phyloP scores from a whole-genome alignment of 495 filamentous ascomycete species.

The Zalerion maritima region DNA sequence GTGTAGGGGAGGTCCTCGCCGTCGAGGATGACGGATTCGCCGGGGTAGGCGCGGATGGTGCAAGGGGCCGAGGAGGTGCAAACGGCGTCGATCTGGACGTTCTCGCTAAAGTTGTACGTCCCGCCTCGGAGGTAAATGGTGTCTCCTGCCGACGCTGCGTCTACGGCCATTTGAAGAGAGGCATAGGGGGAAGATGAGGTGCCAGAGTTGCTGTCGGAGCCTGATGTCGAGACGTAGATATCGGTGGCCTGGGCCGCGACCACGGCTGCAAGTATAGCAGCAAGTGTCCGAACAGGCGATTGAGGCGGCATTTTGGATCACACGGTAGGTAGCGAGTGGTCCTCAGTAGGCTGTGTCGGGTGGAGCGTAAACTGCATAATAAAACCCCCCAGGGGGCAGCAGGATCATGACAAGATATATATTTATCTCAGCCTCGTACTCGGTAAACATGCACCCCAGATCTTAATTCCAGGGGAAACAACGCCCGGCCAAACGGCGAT shows the following conservation, averaged over 20 bases:
- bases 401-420: too few species aligned
- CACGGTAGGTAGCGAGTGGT: too few species aligned
- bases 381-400: too few species aligned
- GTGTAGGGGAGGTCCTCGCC: slow-evolving; percentile 14
- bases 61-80: slow-evolving; percentile 11
- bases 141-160: slow-evolving; percentile 11
- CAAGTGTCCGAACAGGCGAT: too few species aligned
- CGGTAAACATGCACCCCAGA: too few species aligned
- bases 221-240: slow-evolving; percentile 15
- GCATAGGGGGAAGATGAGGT: slow-evolving; percentile 12
- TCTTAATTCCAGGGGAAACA: too few species aligned
- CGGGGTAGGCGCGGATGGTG: slow-evolving; percentile 11
- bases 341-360: too few species aligned
- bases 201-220: slow-evolving; percentile 11
- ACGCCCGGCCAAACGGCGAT: too few species aligned
- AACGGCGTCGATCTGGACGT: slow-evolving; percentile 14
- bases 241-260: slow-evolving; percentile 1
- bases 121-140: slow-evolving; percentile 16
- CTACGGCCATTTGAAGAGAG: slow-evolving; percentile 16
- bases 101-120: slow-evolving; percentile 12
- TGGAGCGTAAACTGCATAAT: too few species aligned
- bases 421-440: too few species aligned
- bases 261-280: too few species aligned
- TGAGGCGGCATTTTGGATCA: too few species aligned
- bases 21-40: slow-evolving; percentile 15